Base-by-base conservation (phyloP, 352 stramenopile genomes). In the Peronospora destructor region DNA sequence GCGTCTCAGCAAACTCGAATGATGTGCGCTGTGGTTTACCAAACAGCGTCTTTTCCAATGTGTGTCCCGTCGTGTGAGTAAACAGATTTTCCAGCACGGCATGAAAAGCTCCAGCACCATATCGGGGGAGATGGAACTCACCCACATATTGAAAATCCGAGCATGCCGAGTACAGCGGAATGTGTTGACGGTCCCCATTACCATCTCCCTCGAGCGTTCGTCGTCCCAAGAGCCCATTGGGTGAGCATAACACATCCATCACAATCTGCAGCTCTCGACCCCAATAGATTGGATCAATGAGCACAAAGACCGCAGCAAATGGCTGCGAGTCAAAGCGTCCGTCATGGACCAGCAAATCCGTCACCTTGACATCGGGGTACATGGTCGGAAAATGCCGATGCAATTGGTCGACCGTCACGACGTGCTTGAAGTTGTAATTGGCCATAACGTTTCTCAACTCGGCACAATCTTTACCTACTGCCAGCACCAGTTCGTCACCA, bases 81-180 rank as follows among this genome's bases (percentile, higher is more conserved):
- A 88, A 92, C 19, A 92, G 45, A 45, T 86, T 69, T 66, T 91
- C 81, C 51, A 92, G 60, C 10, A 90, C 68, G 0, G 82, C 76
- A 12, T 84, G 78, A 61, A 92, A 92, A 4, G 82, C 82, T 14
- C 82, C 82, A 9, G 82, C 82, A 13, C 82, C 82, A 53, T 85
- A 92, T 14, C 82, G 76, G 16, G 82, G 82, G 39, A 89, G 58
- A 49, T 92, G 79, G 59, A 89, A 89, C 43, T 90, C 82, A 10
- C 82, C 79, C 10, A 93, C 80, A 52, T 93, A 93, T 57, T 93
- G 80, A 58, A 93, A 93, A 40, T 93, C 82, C 4, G 78, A 89
- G 70, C 82, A 93, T 45, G 82, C 77, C 43, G 80, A 93, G 62
- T 91, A 93, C 25, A 93, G 59, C 23, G 80, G 79, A 17, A 89